A percentile compares a stretch with the other conserved stretches of the same genome.
Evolutionary conservation across 805 yeast species (phyloP).

Genomic region (Babjeviella inositovora): DNA sequence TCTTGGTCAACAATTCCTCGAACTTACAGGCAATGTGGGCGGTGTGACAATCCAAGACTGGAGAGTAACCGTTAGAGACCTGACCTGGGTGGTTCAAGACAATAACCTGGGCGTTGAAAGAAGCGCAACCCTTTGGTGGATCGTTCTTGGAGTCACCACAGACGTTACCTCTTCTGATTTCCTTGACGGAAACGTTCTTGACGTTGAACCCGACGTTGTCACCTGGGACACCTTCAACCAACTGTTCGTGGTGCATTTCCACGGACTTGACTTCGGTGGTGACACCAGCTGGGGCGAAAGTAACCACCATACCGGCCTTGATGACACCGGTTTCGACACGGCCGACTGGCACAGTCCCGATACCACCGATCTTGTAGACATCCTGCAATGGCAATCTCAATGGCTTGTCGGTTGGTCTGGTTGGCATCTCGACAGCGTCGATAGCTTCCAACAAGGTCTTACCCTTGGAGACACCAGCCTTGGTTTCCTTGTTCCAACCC

Average conservation of each 20-base stretch:
- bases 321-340: slow-evolving; percentile 88
- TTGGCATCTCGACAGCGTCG: slow-evolving; percentile 68
- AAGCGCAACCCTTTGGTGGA: slow-evolving; percentile 66
- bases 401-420: slow-evolving; percentile 75
- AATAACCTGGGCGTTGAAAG: slow-evolving; percentile 78
- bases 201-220: slow-evolving; percentile 86
- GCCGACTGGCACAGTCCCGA: slow-evolving; percentile 87
- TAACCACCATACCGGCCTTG: slow-evolving; percentile 83
- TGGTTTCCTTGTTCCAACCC: slow-evolving; percentile 74
- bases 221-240: slow-evolving; percentile 74
- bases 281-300: slow-evolving; percentile 84
- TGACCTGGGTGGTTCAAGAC: slow-evolving; percentile 90
- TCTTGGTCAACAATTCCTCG: slow-evolving; percentile 65
- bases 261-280: slow-evolving; percentile 85
- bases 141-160: slow-evolving; percentile 84
- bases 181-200: slow-evolving; percentile 81
- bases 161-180: slow-evolving; percentile 86
- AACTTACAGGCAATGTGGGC: slow-evolving; percentile 88
- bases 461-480: slow-evolving; percentile 56
- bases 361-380: slow-evolving; percentile 88
- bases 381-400: slow-evolving; percentile 84
- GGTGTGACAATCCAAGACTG: slow-evolving; percentile 86
- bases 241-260: slow-evolving; percentile 77
- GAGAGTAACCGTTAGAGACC: slow-evolving; percentile 80
- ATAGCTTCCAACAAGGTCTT: slow-evolving; percentile 77